Evolutionary conservation across 345 rosid species (phyloP), one percentile per base, ranked within the genome.

Genomic region (Euphorbia peplus): DNA sequence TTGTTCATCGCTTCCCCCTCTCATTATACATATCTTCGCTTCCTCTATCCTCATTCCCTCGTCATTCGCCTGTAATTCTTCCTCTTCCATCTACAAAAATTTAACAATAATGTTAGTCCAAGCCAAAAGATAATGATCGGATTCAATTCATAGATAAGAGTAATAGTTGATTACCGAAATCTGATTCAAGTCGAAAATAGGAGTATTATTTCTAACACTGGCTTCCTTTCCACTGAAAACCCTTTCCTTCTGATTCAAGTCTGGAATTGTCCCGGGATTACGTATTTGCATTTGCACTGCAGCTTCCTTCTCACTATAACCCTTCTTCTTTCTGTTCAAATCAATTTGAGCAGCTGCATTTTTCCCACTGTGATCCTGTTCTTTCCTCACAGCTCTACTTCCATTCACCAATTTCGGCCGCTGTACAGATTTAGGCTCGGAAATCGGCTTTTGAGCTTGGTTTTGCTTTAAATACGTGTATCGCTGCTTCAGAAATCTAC

Each of bases 131-230:
- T 67, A 13, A 48, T n/a, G 29, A n/a, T 18, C 28, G 8, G 53
- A 48, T 24, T 65, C 54, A 24, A 48, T 19, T 65, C 44, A 18
- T 24, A 14, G 15, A 39, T 32, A 6, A 6, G 5, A 16, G 25
- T 14, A 22, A 55, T 25, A 22, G 57, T 64, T 29, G 42, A 71
- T 68, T 87, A 93, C 97, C 91, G 90, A 91, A 59, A 91, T 85
- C 82, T 87, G 81, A 77, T 95, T 95, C 46, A 95, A 83, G 84
- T 95, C 99, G 65, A 93, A 91, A 72, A 76, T 64, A 0, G 86
- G 83, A 67, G 82, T 72, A 32, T 50, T 70, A 74, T 75, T 73
- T 51, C 28, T 67, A 47, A 63, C 59, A 8, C 61, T 21, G 8
- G 84, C 83, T 62, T 81, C 96, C 68, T 79, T 88, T 58, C 77